Conservation (phyloP, 208 protist species). For the Crithidia bombi region DNA sequence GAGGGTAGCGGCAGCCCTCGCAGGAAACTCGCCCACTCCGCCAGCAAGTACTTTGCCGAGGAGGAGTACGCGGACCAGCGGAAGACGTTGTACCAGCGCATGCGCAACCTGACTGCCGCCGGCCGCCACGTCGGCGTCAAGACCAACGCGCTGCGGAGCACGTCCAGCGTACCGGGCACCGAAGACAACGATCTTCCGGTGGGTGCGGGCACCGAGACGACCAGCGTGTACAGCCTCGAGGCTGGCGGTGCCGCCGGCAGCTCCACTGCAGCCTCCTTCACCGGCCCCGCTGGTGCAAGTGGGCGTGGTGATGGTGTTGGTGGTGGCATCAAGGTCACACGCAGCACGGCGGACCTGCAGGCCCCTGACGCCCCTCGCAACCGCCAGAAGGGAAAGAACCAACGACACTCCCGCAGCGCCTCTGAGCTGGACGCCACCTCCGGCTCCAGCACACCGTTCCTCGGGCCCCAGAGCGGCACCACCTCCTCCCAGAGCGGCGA, state of each 20-base stretch:
- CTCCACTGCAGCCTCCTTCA: neutral
- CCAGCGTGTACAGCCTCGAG: conserved; percentile 5
- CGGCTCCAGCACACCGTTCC: neutral
- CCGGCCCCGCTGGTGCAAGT: neutral
- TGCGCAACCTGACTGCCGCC: conserved; percentile 35
- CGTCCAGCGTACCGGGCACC: conserved; percentile 9
- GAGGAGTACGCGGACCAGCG: conserved; percentile 36
- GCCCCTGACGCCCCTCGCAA: conserved; percentile 28
- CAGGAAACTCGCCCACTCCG: conserved; percentile 7
- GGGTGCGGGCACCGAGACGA: neutral
- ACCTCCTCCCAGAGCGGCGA: neutral
- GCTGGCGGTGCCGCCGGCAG: neutral
- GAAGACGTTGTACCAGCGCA: conserved; percentile 27
- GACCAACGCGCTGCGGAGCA: conserved; percentile 18
- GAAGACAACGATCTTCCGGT: conserved; percentile 23
- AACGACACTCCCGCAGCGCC: conserved; percentile 26
- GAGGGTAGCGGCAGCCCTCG: neutral
- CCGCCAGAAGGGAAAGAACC: neutral
- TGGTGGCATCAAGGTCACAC: conserved; percentile 1
- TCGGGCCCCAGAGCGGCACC: neutral
- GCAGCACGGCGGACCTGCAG: conserved; percentile 19
- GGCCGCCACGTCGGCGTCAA: conserved; percentile 47
- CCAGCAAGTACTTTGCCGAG: conserved; percentile 35
- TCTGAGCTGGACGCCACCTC: conserved; percentile 25
- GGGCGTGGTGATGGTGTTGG: neutral